phyloP scores from a whole-genome alignment of 2,329 filamentous ascomycete genomes.

The Parastagonospora nodorum region DNA sequence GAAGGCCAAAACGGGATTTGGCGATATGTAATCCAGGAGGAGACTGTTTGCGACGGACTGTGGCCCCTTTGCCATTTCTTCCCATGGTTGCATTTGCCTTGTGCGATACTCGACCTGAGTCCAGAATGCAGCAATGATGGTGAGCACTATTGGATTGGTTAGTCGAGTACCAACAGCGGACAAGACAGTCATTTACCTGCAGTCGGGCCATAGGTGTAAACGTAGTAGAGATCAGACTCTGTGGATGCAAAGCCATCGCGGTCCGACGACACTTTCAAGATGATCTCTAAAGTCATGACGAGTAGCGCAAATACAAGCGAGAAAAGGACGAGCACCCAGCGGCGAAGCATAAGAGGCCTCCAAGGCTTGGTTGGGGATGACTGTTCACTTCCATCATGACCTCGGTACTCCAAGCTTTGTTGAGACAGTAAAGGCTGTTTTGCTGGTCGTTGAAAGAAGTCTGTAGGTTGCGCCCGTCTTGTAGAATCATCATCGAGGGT shows the following conservation, averaged over 20 bases:
- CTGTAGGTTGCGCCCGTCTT: background rate
- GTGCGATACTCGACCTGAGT: constrained; percentile 9
- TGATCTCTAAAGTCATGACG: constrained; percentile 5
- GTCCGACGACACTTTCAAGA: constrained; percentile 1
- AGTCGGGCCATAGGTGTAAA: constrained; percentile 13
- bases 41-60: constrained; percentile 7
- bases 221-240: constrained; percentile 3
- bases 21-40: constrained; percentile 12
- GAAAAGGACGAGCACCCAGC: constrained; percentile 2
- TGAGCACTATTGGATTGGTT: constrained; percentile 4
- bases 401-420: background rate
- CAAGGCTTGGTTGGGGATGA: background rate
- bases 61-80: background rate
- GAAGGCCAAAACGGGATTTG: background rate
- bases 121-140: constrained; percentile 11
- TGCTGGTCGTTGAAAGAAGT: background rate
- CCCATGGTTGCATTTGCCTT: constrained; percentile 8
- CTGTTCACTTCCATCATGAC: background rate
- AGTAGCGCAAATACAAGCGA: background rate
- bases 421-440: background rate
- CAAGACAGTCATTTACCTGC: constrained; percentile 1
- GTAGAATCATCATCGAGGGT: background rate
- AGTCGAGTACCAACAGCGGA: background rate
- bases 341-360: constrained; percentile 5
- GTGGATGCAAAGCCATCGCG: constrained; percentile 4